phyloP scores from a whole-genome alignment of 169 alveolate species.

The Eimeria brunetti region DNA sequence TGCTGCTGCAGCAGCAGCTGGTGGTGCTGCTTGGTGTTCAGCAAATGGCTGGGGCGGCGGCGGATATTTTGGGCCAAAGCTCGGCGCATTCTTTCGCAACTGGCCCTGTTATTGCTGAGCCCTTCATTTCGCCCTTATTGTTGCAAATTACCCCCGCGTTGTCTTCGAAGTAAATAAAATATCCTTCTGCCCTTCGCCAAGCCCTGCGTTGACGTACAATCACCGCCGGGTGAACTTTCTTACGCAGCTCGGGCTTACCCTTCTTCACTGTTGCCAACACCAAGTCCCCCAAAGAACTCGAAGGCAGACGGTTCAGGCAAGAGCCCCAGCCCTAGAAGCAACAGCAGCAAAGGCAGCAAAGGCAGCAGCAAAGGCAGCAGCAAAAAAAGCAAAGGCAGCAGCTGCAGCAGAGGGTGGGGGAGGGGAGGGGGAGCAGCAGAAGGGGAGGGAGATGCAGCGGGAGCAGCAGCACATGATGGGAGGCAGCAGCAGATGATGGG shows the following conservation, averaged over 20 bases:
- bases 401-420: no score
- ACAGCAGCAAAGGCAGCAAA: background rate
- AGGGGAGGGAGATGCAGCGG: background rate
- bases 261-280: conserved; percentile 98
- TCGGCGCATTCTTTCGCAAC: conserved; percentile 99
- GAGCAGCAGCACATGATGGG: no score
- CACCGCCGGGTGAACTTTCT: conserved; percentile 99
- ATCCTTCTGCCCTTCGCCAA: conserved; percentile 99
- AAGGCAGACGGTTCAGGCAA: conserved; percentile 98
- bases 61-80: conserved; percentile 99
- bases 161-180: conserved; percentile 98
- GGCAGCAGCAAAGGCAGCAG: conserved; percentile 16
- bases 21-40: conserved; percentile 84
- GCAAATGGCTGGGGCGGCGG: conserved; percentile 99
- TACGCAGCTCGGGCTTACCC: conserved; percentile 99
- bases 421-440: no score
- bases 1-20: background rate
- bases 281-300: conserved; percentile 99
- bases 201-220: conserved; percentile 99
- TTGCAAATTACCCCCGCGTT: conserved; percentile 99
- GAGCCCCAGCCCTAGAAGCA: conserved; percentile 93
- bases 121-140: conserved; percentile 99
- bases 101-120: conserved; percentile 99
- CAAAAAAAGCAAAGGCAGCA: no score
- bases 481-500: no score